A percentile compares a stretch with the other conserved stretches of the same genome.
These are phyloP conservation scores for Phlebiopsis flavidoalba DNA, from an alignment of 768 basidiomycete species.

Conservation along the genomic window DNA sequence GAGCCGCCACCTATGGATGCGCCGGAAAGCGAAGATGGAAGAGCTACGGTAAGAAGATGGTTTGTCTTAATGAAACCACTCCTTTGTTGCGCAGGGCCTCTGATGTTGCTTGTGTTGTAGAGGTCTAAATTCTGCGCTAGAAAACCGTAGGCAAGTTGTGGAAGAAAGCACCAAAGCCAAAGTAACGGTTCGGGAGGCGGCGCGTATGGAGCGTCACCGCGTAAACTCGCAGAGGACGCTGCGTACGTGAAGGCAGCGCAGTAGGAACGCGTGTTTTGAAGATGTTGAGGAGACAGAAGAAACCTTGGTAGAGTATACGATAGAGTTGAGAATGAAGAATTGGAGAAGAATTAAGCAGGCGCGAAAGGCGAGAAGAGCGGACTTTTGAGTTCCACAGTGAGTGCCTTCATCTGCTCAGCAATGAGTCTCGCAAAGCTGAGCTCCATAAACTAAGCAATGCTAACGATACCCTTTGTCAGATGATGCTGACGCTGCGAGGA, in stretches of 20 bases:
- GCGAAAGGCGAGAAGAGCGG: constrained; percentile 76
- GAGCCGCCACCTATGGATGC: constrained; percentile 49
- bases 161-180: constrained; percentile 81
- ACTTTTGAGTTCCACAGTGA: constrained; percentile 90
- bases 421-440: background rate
- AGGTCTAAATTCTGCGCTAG: constrained; percentile 69
- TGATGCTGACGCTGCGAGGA: constrained; percentile 82
- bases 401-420: constrained; percentile 23
- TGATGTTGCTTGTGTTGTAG: constrained; percentile 31
- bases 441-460: background rate
- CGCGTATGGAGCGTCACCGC: constrained; percentile 84
- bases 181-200: constrained; percentile 71
- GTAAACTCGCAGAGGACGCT: constrained; percentile 86
- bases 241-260: constrained; percentile 76
- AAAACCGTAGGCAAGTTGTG: constrained; percentile 81
- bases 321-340: constrained; percentile 94
- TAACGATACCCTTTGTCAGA: constrained; percentile 42
- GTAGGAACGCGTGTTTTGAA: constrained; percentile 89
- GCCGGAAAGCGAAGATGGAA: constrained; percentile 71
- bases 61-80: constrained; percentile 30
- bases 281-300: constrained; percentile 87
- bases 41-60: constrained; percentile 77
- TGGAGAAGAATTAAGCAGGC: constrained; percentile 92
- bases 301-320: constrained; percentile 94
- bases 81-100: background rate